Evolutionary conservation across 768 basidiomycete species (phyloP).

Genomic region (Clathrus columnatus): DNA sequence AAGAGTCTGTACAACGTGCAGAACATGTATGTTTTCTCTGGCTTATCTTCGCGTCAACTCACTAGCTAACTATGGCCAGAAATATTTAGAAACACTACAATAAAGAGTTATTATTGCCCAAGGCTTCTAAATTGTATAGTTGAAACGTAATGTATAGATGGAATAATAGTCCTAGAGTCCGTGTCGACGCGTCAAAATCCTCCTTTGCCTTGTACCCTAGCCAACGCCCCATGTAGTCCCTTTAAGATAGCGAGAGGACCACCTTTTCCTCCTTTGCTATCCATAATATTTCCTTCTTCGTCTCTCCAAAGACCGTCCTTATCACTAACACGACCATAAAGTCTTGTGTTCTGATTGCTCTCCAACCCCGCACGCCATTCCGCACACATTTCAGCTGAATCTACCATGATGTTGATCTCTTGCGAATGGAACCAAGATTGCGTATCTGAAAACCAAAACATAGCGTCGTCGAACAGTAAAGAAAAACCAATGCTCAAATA

Average conservation of each 20-base stretch:
- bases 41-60: background rate
- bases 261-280: slow-evolving; percentile 18
- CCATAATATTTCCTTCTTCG: slow-evolving; percentile 31
- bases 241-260: slow-evolving; percentile 33
- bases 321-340: slow-evolving; percentile 37
- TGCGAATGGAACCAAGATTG: slow-evolving; percentile 69
- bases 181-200: slow-evolving; percentile 19
- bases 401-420: slow-evolving; percentile 60
- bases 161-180: background rate
- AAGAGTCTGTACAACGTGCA: slow-evolving; percentile 51
- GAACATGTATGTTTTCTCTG: slow-evolving; percentile 44
- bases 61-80: background rate
- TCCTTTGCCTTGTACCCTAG: slow-evolving; percentile 33
- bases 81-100: slow-evolving; percentile 8
- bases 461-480: slow-evolving; percentile 6
- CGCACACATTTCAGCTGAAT: slow-evolving; percentile 39
- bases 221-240: slow-evolving; percentile 34
- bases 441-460: slow-evolving; percentile 31
- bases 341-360: slow-evolving; percentile 46
- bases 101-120: too few species aligned
- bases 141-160: too few species aligned
- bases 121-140: too few species aligned
- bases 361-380: slow-evolving; percentile 49
- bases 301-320: slow-evolving; percentile 54
- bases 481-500: slow-evolving; percentile 14